A percentile compares a stretch with the other conserved stretches of the same genome.
These are phyloP conservation scores for Colletotrichum phormii DNA, from an alignment of 2,329 filamentous ascomycete genomes.

Conservation along the genomic window DNA sequence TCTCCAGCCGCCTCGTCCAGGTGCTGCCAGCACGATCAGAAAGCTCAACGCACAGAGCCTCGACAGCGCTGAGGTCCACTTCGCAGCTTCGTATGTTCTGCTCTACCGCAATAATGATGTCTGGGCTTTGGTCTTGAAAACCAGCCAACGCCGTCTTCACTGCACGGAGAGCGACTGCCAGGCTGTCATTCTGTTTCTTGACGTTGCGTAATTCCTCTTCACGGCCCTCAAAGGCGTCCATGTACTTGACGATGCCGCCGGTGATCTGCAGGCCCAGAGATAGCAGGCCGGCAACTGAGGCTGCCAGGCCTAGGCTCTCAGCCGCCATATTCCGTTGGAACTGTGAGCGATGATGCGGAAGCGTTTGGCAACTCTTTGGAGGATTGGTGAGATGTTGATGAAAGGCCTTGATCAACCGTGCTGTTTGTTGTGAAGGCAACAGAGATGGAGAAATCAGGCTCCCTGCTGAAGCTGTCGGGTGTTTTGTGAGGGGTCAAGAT, in stretches of 20 bases:
- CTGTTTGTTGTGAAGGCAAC: neutral
- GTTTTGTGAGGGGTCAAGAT: neutral
- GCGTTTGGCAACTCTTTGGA: fast-evolving
- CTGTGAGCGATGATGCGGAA: neutral
- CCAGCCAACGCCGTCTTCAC: neutral
- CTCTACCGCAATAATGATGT: neutral
- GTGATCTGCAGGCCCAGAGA: constrained; percentile 2
- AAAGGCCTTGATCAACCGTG: fast-evolving
- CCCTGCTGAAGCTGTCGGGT: neutral
- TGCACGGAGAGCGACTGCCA: neutral
- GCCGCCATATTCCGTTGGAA: neutral
- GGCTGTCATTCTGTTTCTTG: neutral
- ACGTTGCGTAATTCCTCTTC: neutral
- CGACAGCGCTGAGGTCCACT: neutral
- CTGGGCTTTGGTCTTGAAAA: neutral
- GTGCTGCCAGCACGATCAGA: neutral
- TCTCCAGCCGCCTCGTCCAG: neutral
- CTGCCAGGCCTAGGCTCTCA: neutral
- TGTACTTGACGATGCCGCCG: neutral
- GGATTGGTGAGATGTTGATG: neutral
- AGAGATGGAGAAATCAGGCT: neutral
- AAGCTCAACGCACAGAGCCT: neutral
- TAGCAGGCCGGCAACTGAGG: constrained; percentile 2
- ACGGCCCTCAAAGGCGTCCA: constrained; percentile 1
- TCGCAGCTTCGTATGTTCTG: neutral